These are phyloP conservation scores for Symbiodinium natans DNA, from an alignment of 73 alveolate species.

Conservation along the genomic window DNA sequence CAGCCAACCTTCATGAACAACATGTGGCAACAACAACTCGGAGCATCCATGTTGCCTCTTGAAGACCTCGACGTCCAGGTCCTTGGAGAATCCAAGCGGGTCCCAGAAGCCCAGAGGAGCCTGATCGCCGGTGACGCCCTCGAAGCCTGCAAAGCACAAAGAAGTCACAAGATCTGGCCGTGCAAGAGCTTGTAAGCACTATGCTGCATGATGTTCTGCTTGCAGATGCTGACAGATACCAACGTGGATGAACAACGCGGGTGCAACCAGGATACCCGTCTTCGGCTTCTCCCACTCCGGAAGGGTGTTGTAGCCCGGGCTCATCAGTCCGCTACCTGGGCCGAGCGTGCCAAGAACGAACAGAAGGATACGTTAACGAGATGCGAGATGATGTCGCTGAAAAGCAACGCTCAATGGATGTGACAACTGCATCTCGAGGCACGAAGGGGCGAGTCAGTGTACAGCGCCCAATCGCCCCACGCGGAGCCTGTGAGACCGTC, in stretches of 20 bases:
- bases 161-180: no score
- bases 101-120: conserved; percentile 93
- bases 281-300: conserved; percentile 78
- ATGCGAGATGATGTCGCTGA: no score
- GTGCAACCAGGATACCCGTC: conserved; percentile 10
- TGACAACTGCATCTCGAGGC: no score
- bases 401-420: no score
- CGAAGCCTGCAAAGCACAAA: background rate
- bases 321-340: conserved; percentile 7
- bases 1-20: background rate
- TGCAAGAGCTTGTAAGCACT: no score
- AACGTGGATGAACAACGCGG: no score
- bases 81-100: conserved; percentile 83
- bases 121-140: conserved; percentile 56
- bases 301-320: conserved; percentile 92
- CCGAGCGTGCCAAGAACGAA: no score
- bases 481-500: conserved; percentile 88
- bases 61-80: conserved; percentile 71
- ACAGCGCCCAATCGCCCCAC: conserved; percentile 90
- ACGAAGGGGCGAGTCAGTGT: conserved; percentile 83
- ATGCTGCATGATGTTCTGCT: no score
- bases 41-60: conserved; percentile 70
- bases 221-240: no score
- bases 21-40: no score
- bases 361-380: no score